Conservation (phyloP, 2,329 filamentous ascomycete genomes). For the Sporothrix curviconia region DNA sequence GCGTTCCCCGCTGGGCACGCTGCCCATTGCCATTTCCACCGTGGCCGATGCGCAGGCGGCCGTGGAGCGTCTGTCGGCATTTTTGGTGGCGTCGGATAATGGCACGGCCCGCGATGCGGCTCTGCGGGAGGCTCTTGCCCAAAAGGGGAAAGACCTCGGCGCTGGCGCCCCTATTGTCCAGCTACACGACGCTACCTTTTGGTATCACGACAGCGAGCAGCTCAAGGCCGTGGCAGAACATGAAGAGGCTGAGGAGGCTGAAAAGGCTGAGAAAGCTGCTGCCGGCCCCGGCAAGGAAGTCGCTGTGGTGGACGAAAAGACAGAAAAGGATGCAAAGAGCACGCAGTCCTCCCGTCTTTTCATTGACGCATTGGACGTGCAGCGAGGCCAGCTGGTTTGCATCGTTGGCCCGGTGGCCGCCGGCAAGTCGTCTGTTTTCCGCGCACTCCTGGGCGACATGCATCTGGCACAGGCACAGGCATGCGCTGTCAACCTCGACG, state of each 20-base stretch:
- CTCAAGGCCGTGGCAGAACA: neutral
- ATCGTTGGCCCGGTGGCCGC: constrained; percentile 22
- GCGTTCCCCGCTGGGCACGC: constrained; percentile 20
- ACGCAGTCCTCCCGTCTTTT: neutral
- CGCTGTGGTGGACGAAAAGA: neutral
- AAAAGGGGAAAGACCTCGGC: neutral
- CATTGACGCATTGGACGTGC: constrained; percentile 10
- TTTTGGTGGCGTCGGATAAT: constrained; percentile 19
- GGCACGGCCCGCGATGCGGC: constrained; percentile 1
- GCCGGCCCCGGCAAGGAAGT: neutral
- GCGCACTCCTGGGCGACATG: constrained; percentile 23
- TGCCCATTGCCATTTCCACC: constrained; percentile 21
- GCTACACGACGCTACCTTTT: constrained; percentile 18
- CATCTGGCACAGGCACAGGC: constrained; percentile 18
- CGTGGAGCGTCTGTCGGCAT: constrained; percentile 20
- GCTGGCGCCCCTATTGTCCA: constrained; percentile 6
- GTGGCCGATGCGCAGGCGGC: constrained; percentile 23
- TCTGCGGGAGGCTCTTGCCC: constrained; percentile 4
- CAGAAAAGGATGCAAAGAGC: neutral
- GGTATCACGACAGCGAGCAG: constrained; percentile 19
- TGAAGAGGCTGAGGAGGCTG: neutral
- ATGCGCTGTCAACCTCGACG: constrained; percentile 18
- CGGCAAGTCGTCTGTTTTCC: constrained; percentile 23
- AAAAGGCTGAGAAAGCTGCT: no score
- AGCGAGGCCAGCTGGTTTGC: constrained; percentile 15